Evolutionary conservation across 345 rosid genomes (phyloP).

Genomic region (Cardamine chenopodiifolia): DNA sequence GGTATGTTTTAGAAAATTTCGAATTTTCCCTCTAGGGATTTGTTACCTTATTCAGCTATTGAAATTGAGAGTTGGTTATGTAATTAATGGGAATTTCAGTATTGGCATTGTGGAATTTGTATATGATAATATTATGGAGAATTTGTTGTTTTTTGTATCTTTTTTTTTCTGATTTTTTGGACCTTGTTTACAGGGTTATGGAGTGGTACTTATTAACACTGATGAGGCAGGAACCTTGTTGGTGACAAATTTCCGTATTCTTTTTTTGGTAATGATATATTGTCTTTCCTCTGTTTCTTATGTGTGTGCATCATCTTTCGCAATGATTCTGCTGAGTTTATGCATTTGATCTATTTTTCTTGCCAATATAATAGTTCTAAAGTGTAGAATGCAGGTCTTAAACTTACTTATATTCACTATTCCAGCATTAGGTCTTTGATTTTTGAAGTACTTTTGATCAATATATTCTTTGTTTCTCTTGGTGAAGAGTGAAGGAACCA

Average conservation of each 20-base stretch:
- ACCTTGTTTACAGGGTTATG: conserved; percentile 62
- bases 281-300: conserved; percentile 21
- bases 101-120: conserved; percentile 18
- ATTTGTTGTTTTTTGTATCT: not conserved
- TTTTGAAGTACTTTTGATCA: not conserved
- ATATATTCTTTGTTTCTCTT: conserved; percentile 29
- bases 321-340: not conserved
- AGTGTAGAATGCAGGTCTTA: not conserved
- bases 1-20: conserved; percentile 44
- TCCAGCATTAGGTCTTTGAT: not conserved
- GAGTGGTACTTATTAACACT: conserved; percentile 89
- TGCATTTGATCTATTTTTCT: not conserved
- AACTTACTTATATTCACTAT: conserved; percentile 4
- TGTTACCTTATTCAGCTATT: not conserved
- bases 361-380: not conserved
- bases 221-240: conserved; percentile 89
- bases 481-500: conserved; percentile 78
- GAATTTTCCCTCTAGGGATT: not conserved
- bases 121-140: not conserved
- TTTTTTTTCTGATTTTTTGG: not conserved
- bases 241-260: conserved; percentile 91
- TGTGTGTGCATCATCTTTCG: not conserved
- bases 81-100: not conserved
- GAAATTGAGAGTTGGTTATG: conserved; percentile 21
- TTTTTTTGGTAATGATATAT: conserved; percentile 76